Conservation (phyloP, 1,139 yeast species). For the Yamadazyma triangularis region DNA sequence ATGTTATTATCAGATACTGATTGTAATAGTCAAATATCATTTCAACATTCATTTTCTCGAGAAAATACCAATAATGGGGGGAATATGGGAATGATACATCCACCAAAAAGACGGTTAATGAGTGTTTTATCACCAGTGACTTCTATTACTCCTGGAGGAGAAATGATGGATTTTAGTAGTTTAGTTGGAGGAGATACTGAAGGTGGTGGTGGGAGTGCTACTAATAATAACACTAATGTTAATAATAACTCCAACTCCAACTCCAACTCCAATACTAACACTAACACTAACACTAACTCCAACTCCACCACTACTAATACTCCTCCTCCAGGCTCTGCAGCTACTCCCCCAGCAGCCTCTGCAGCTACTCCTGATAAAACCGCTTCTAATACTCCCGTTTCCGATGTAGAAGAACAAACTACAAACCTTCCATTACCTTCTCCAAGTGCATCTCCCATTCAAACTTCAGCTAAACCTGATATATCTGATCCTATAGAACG, state of each 20-base stretch:
- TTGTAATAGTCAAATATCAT: constrained; percentile 12
- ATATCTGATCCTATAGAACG: constrained; percentile 12
- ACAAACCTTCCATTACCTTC: constrained; percentile 59
- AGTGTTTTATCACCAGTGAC: constrained; percentile 14
- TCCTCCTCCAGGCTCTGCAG: constrained; percentile 9
- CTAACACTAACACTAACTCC: constrained; percentile 3
- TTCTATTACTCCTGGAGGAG: constrained; percentile 7
- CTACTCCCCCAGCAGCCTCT: constrained; percentile 34
- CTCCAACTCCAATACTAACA: constrained; percentile 1
- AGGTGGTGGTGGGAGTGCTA: constrained; percentile 3
- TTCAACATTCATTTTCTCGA: constrained; percentile 7
- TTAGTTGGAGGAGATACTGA: constrained; percentile 1
- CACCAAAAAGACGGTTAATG: constrained; percentile 38
- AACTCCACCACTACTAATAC: constrained; percentile 6
- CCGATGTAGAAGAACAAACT: constrained; percentile 34
- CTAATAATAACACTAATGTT: constrained; percentile 1
- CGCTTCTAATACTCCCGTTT: constrained; percentile 34
- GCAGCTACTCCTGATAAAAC: constrained; percentile 12
- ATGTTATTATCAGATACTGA: constrained; percentile 36
- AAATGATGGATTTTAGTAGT: not conserved
- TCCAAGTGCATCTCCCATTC: constrained; percentile 66
- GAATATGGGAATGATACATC: constrained; percentile 32
- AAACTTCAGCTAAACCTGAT: constrained; percentile 17
- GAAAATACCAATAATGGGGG: no score
- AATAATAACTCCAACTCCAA: constrained; percentile 1